These are phyloP conservation scores for Epichloe baconii DNA, from an alignment of 2,329 filamentous ascomycete species.

Conservation along the genomic window DNA sequence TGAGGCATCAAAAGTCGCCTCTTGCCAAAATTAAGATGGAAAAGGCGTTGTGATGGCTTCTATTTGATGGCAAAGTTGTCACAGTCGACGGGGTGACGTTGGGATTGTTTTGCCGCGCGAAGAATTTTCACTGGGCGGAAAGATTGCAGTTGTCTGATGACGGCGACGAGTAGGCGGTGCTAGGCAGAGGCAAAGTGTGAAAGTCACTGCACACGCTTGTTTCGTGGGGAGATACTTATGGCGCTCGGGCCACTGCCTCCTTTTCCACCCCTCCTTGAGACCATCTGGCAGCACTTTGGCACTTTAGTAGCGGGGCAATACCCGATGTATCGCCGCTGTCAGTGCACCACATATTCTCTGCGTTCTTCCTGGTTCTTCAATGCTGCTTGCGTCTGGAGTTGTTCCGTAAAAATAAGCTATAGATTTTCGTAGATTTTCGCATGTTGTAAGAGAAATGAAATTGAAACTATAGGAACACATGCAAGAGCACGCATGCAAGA, in stretches of 20 bases:
- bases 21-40: constrained; percentile 37
- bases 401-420: no score
- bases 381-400: no score
- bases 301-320: neutral
- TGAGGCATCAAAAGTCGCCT: constrained; percentile 39
- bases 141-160: constrained; percentile 5
- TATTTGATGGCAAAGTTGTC: constrained; percentile 41
- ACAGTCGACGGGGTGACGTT: constrained; percentile 42
- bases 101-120: constrained; percentile 39
- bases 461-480: no score
- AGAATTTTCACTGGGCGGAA: constrained; percentile 37
- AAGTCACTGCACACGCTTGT: constrained; percentile 7
- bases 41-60: constrained; percentile 33
- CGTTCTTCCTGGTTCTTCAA: no score
- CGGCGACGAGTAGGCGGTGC: constrained; percentile 4
- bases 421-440: no score
- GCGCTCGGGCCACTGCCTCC: constrained; percentile 19
- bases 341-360: no score
- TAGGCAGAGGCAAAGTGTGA: constrained; percentile 3
- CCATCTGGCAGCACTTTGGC: neutral
- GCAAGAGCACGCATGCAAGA: no score
- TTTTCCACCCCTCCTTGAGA: constrained; percentile 14
- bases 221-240: constrained; percentile 16
- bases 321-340: no score
- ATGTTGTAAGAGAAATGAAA: no score